phyloP scores from a whole-genome alignment of 208 protist species.

The Angomonas ambiguus region DNA sequence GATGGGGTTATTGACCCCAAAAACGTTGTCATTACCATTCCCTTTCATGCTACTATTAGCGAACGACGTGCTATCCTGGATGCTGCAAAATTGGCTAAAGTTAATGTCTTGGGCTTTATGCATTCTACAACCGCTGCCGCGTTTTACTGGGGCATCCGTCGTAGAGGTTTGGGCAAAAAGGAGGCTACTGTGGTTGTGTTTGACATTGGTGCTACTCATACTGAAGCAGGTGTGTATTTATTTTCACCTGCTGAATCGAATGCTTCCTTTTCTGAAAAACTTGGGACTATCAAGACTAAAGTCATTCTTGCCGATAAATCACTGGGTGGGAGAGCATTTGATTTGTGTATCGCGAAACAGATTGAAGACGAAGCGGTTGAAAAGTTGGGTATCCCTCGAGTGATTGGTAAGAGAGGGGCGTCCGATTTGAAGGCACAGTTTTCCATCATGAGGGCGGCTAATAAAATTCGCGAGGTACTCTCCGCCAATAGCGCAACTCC shows the following conservation, averaged over 20 bases:
- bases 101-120: constrained; percentile 87
- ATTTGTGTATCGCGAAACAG: constrained; percentile 82
- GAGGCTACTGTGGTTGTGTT: constrained; percentile 76
- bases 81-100: constrained; percentile 68
- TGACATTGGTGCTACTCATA: constrained; percentile 85
- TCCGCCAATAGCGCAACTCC: constrained; percentile 87
- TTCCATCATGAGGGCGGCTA: constrained; percentile 84
- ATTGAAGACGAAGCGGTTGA: constrained; percentile 83
- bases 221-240: constrained; percentile 81
- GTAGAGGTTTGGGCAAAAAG: constrained; percentile 68
- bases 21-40: constrained; percentile 87
- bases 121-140: constrained; percentile 89
- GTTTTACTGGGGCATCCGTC: constrained; percentile 83
- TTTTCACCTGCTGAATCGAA: constrained; percentile 49
- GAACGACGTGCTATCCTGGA: constrained; percentile 88
- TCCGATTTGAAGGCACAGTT: constrained; percentile 81
- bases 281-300: constrained; percentile 74
- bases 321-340: constrained; percentile 87
- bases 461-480: constrained; percentile 86
- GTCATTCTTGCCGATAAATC: constrained; percentile 65
- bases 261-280: constrained; percentile 22
- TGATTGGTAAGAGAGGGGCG: constrained; percentile 37
- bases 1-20: constrained; percentile 48
- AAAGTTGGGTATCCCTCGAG: constrained; percentile 52
- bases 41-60: constrained; percentile 70